Percentiles rank a stretch among this genome's conserved stretches.
Conservation (phyloP, 345 rosid species). For the Durio zibethinus region DNA sequence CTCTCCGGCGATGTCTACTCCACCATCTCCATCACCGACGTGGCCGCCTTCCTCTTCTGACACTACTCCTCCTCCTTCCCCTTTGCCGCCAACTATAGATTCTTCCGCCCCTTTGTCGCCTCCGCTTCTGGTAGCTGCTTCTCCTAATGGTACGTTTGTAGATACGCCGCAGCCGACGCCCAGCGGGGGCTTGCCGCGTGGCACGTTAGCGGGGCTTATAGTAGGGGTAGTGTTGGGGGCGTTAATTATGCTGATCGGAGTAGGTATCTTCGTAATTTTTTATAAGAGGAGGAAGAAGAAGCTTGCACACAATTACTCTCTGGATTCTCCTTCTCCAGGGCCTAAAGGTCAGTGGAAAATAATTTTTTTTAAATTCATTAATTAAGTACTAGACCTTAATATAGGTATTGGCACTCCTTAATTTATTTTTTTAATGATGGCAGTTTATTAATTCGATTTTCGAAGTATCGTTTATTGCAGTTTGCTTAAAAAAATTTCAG, state of each 20-base stretch:
- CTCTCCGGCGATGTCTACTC: conserved; percentile 4
- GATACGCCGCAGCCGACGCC: not conserved
- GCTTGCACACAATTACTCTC: conserved; percentile 12
- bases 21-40: conserved; percentile 2
- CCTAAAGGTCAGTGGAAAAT: conserved; percentile 23
- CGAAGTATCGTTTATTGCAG: not conserved
- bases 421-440: not conserved
- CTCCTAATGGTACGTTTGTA: not conserved
- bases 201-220: conserved; percentile 28
- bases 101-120: not conserved
- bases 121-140: not conserved
- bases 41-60: not conserved
- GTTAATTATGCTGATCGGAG: conserved; percentile 28
- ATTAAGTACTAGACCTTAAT: not conserved
- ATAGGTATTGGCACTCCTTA: not conserved
- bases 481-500: not conserved
- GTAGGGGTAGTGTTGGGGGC: conserved; percentile 35
- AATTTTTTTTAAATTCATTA: not conserved
- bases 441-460: not conserved
- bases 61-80: not conserved
- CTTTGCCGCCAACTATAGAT: not conserved
- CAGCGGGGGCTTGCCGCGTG: conserved; percentile 19
- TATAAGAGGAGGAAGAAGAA: conserved; percentile 31
- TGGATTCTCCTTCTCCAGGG: conserved; percentile 15
- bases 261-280: conserved; percentile 27